Evolutionary conservation across 164 flowering plant species (phyloP).

Genomic region (Nelumbo lutea): DNA sequence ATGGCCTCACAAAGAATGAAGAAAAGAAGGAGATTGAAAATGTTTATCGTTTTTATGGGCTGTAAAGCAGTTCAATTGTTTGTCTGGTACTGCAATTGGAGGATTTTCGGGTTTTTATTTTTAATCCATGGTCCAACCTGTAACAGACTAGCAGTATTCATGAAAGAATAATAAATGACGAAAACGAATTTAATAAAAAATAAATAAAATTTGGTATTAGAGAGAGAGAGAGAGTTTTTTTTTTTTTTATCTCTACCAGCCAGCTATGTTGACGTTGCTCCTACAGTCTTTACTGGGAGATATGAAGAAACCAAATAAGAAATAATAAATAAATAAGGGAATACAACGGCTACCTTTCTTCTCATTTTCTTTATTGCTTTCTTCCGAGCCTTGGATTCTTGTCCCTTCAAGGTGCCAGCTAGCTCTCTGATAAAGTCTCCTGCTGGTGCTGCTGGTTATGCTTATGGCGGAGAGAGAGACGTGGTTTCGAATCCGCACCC

Average conservation of each 20-base stretch:
- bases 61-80: slow-evolving; percentile 38
- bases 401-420: too few species aligned
- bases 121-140: slow-evolving; percentile 13
- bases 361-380: too few species aligned
- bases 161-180: not conserved
- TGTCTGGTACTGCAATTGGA: slow-evolving; percentile 40
- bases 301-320: not conserved
- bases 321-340: not conserved
- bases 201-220: not conserved
- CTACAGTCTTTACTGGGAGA: slow-evolving; percentile 7
- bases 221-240: slow-evolving; percentile 7
- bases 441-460: too few species aligned
- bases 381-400: too few species aligned
- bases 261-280: slow-evolving; percentile 46
- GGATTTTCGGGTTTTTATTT: slow-evolving; percentile 6
- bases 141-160: slow-evolving; percentile 9
- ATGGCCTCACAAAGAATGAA: not conserved
- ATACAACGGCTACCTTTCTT: not conserved
- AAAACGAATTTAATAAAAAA: not conserved
- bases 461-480: too few species aligned
- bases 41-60: slow-evolving; percentile 27
- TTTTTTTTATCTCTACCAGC: slow-evolving; percentile 27
- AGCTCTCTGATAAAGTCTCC: too few species aligned
- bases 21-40: slow-evolving; percentile 8
- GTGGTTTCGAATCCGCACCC: too few species aligned